phyloP scores from a whole-genome alignment of 768 basidiomycete species.

The Pleurotus eryngii region DNA sequence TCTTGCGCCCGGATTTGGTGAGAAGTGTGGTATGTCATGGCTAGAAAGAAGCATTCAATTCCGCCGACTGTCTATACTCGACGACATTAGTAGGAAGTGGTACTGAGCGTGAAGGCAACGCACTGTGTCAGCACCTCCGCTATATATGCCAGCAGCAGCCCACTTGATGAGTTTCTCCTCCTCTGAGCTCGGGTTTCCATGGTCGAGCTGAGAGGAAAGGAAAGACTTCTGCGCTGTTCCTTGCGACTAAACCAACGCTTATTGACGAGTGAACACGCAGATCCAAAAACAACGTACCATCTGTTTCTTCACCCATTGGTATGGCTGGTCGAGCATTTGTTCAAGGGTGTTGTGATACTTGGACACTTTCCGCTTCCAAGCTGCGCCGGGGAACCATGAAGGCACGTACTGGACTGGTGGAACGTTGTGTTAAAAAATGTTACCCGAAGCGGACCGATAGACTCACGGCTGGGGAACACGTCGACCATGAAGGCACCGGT shows the following conservation, averaged over 20 bases:
- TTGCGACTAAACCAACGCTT: constrained; percentile 38
- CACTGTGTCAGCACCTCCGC: constrained; percentile 59
- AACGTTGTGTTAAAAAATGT: too few species aligned
- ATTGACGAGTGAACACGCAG: not conserved
- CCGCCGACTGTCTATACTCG: constrained; percentile 53
- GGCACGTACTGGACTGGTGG: constrained; percentile 22
- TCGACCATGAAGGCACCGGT: constrained; percentile 26
- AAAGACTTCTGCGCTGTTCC: constrained; percentile 60
- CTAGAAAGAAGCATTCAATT: constrained; percentile 59
- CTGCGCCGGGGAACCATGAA: constrained; percentile 28
- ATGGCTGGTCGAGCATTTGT: constrained; percentile 18
- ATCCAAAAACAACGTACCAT: constrained; percentile 21
- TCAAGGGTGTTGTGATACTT: constrained; percentile 12
- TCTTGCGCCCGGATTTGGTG: constrained; percentile 55
- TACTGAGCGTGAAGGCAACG: constrained; percentile 9
- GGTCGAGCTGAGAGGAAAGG: constrained; percentile 53
- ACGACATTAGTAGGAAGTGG: not conserved
- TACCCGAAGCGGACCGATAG: not conserved
- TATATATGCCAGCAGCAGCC: constrained; percentile 55
- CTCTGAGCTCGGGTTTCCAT: constrained; percentile 43
- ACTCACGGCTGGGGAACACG: constrained; percentile 21
- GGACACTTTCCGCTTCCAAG: constrained; percentile 20
- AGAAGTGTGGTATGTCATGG: constrained; percentile 54
- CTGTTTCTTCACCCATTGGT: constrained; percentile 33
- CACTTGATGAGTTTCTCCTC: constrained; percentile 66